These are phyloP conservation scores for Hypoxylon lenormandii DNA, from an alignment of 495 filamentous ascomycete genomes.

Conservation along the genomic window DNA sequence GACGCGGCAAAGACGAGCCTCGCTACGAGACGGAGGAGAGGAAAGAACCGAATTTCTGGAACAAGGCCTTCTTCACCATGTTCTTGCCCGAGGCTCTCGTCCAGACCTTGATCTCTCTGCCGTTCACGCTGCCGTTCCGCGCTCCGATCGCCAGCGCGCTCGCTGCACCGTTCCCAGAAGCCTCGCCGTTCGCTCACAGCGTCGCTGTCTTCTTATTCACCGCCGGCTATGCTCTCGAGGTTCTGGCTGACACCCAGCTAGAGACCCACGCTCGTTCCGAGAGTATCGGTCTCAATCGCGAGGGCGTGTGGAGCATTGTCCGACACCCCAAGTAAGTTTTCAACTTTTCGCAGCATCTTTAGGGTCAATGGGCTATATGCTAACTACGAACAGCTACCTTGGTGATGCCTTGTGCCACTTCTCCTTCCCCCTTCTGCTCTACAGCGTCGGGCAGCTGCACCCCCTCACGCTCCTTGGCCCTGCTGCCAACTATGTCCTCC, in stretches of 20 bases:
- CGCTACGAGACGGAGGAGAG: conserved; percentile 63
- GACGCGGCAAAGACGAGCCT: conserved; percentile 66
- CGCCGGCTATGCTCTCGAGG: conserved; percentile 66
- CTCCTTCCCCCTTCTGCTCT: conserved; percentile 64
- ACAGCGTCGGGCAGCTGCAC: conserved; percentile 63
- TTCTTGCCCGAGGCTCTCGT: conserved; percentile 66
- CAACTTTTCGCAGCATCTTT: conserved; percentile 40
- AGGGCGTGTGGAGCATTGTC: conserved; percentile 71
- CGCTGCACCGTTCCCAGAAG: conserved; percentile 37
- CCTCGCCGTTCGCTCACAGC: conserved; percentile 48
- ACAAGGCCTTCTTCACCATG: conserved; percentile 59
- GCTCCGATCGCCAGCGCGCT: conserved; percentile 46
- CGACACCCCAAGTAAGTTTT: conserved; percentile 70
- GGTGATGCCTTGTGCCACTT: conserved; percentile 68
- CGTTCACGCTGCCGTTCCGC: conserved; percentile 67
- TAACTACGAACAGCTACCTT: conserved; percentile 61
- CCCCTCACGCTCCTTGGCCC: conserved; percentile 67
- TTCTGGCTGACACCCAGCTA: conserved; percentile 67
- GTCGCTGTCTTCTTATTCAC: conserved; percentile 66
- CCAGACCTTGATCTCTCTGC: conserved; percentile 66
- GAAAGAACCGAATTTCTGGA: conserved; percentile 67
- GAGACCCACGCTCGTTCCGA: conserved; percentile 52
- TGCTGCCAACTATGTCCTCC: conserved; percentile 68
- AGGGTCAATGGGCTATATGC: background rate
- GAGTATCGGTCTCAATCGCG: conserved; percentile 48